Conservation (phyloP, 2,329 filamentous ascomycete genomes). For the Parascedosporium putredinis region DNA sequence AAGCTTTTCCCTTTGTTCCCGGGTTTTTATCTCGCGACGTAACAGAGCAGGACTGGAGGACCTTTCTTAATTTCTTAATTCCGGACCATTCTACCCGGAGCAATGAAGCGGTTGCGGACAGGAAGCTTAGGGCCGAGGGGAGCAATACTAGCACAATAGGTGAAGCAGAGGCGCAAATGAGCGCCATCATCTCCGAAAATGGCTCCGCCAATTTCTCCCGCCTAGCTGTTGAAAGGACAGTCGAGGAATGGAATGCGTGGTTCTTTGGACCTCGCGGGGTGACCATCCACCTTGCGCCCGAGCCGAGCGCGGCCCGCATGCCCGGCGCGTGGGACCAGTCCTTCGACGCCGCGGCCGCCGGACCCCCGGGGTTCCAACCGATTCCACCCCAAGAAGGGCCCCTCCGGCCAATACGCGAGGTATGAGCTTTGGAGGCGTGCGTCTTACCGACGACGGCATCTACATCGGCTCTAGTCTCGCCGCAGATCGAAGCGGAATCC, state of each 20-base stretch:
- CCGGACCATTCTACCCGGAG: slow-evolving; percentile 32
- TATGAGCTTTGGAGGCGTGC: slow-evolving; percentile 21
- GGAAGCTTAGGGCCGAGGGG: slow-evolving; percentile 35
- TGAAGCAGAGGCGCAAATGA: slow-evolving; percentile 31
- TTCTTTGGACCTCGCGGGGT: slow-evolving; percentile 45
- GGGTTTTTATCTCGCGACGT: slow-evolving; percentile 33
- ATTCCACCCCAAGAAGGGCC: background rate
- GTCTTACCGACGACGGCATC: slow-evolving; percentile 31
- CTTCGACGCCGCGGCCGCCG: slow-evolving; percentile 15
- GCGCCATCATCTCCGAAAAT: slow-evolving; percentile 1
- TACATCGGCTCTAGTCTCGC: slow-evolving; percentile 32
- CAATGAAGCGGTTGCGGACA: slow-evolving; percentile 37
- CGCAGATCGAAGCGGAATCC: slow-evolving; percentile 33
- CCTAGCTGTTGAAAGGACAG: slow-evolving; percentile 25
- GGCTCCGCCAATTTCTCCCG: slow-evolving; percentile 13
- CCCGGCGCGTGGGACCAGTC: slow-evolving; percentile 23
- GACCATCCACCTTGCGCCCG: slow-evolving; percentile 24
- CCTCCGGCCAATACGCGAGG: slow-evolving; percentile 14
- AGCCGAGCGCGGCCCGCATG: slow-evolving; percentile 15
- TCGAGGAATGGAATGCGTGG: slow-evolving; percentile 45
- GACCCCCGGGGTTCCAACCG: background rate
- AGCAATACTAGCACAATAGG: slow-evolving; percentile 18
- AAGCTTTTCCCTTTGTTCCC: slow-evolving; percentile 32
- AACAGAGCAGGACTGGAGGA: slow-evolving; percentile 44
- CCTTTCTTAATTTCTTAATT: slow-evolving; percentile 46